Evolutionary conservation across 1,139 yeast genomes (phyloP), one percentile per base, ranked within the genome.

Genomic region (Protomyces inouyei): DNA sequence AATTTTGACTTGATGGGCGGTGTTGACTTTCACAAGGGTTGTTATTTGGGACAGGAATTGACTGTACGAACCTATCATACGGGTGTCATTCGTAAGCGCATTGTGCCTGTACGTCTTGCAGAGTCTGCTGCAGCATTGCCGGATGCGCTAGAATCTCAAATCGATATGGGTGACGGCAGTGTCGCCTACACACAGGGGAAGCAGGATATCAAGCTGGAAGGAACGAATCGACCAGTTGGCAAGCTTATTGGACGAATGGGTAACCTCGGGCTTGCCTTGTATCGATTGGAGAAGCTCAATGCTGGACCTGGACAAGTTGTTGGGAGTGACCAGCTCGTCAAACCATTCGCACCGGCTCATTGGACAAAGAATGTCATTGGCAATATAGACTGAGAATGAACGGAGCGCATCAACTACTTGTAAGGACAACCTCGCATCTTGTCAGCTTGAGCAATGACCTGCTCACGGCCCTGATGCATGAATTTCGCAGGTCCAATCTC

Each of bases 21-120:
- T 0, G 82, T 92, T 18, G 89, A 93, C 64, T 82, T 87, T 61
- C 84, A 91, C 70, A 93, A 93, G 74, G 99, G 99, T 2, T 93
- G 99, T 74, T 93, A 93, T 71, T 86, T 90, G 23, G 99, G 99
- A 0, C 98, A 93, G 74, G 99, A 93, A 73, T 79, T 93, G 64
- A 92, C 98, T 0, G 90, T 92, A 23, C 81, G 98, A 71, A 88
- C 97, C 0, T 86, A 81, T 72, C 90, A 89, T 67, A 85, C 87
- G 55, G 97, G 97, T 1, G 83, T 86, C 1, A 83, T 92, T 14
- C 80, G 96, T 32, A 91, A 92, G 72, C 79, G 98, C 64, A 78
- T 91, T 1, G 83, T 88, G 54, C 97, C 97, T 0, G 84, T 88
- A 0, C 83, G 80, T 66, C 43, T 55, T 54, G 8, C 46, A 52